A percentile compares a stretch with the other conserved stretches of the same genome.
Conservation (phyloP, 768 basidiomycete species). For the Galerina marginata region DNA sequence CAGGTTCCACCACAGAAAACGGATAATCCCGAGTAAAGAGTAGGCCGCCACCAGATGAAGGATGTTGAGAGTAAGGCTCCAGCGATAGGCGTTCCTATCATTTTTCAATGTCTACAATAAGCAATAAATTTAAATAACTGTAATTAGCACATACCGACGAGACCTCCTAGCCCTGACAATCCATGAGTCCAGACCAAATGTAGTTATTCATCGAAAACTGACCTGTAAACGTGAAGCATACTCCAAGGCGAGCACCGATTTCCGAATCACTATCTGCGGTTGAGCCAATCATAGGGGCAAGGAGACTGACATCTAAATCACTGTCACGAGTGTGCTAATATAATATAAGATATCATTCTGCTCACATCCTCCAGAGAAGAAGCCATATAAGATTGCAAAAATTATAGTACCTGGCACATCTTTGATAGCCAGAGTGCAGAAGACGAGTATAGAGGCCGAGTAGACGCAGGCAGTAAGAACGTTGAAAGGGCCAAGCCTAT, state of each 20-base stretch:
- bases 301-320: slow-evolving; percentile 36
- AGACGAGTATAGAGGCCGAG: slow-evolving; percentile 40
- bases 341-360: slow-evolving; percentile 7
- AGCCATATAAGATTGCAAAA: slow-evolving; percentile 50
- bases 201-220: slow-evolving; percentile 5
- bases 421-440: slow-evolving; percentile 48
- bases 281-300: slow-evolving; percentile 48
- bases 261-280: slow-evolving; percentile 52
- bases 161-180: slow-evolving; percentile 44
- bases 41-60: slow-evolving; percentile 65
- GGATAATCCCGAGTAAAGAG: slow-evolving; percentile 55
- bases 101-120: not conserved
- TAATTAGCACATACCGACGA: slow-evolving; percentile 36
- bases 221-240: slow-evolving; percentile 56
- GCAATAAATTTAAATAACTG: not conserved
- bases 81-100: slow-evolving; percentile 57
- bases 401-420: slow-evolving; percentile 39
- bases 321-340: not conserved
- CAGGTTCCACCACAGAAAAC: slow-evolving; percentile 34
- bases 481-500: slow-evolving; percentile 46
- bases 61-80: slow-evolving; percentile 57
- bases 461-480: slow-evolving; percentile 40
- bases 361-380: slow-evolving; percentile 53
- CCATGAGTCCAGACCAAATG: slow-evolving; percentile 9
- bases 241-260: slow-evolving; percentile 60